phyloP scores from a whole-genome alignment of 2,329 filamentous ascomycete species.

The Fusarium fujikuroi region DNA sequence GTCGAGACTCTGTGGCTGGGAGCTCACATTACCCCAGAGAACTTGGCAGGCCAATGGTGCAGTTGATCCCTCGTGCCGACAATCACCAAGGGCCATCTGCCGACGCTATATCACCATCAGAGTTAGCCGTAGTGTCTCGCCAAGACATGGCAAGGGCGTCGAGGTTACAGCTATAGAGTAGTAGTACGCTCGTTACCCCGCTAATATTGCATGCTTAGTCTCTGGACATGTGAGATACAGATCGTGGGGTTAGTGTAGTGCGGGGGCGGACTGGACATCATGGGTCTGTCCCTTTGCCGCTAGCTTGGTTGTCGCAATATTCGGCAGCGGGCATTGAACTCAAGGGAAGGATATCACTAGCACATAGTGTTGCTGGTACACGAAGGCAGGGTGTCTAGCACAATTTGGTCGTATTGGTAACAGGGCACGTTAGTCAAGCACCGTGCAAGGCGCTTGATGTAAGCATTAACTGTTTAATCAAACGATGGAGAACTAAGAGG shows the following conservation, averaged over 20 bases:
- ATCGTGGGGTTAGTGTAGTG: not conserved
- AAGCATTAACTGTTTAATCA: not conserved
- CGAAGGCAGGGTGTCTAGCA: fast-evolving
- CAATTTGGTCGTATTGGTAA: not conserved
- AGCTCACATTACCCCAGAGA: too few species aligned
- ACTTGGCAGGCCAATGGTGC: too few species aligned
- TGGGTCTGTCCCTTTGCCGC: not conserved
- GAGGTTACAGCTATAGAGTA: not conserved
- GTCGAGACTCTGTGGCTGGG: too few species aligned
- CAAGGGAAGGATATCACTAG: fast-evolving
- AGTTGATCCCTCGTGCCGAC: not conserved
- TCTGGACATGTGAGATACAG: not conserved
- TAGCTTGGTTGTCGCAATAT: not conserved
- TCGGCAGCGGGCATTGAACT: not conserved
- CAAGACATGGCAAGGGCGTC: too few species aligned
- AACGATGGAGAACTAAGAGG: fast-evolving
- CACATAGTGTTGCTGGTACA: fast-evolving
- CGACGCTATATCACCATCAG: not conserved
- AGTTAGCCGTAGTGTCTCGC: too few species aligned
- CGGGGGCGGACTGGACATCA: not conserved
- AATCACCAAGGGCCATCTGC: not conserved
- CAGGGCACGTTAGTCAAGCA: too few species aligned
- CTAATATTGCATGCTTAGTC: fast-evolving
- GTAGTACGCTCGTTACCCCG: fast-evolving
- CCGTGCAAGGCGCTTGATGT: too few species aligned